A percentile compares a stretch with the other conserved stretches of the same genome.
phyloP scores from a whole-genome alignment of 2,329 filamentous ascomycete species.

The Chaetomium sp. region DNA sequence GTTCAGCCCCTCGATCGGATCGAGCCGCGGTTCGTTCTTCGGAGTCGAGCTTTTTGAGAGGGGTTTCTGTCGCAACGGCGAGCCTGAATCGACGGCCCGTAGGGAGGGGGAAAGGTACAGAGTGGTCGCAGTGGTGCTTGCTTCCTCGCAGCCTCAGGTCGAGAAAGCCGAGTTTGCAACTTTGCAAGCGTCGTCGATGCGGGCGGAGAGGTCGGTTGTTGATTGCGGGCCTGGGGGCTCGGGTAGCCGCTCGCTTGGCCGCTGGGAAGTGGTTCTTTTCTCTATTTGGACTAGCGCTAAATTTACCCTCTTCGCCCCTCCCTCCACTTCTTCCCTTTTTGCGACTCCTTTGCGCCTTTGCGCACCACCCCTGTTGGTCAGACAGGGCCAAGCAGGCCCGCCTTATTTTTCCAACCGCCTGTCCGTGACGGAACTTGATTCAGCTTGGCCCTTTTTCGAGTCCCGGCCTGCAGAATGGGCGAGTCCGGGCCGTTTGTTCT shows the following conservation, averaged over 20 bases:
- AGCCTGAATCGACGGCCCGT: too few species aligned
- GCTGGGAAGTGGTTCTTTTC: constrained; percentile 12
- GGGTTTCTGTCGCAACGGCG: too few species aligned
- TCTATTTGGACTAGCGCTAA: constrained; percentile 18
- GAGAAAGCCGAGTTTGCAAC: not conserved
- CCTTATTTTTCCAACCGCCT: too few species aligned
- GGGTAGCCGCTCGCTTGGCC: constrained; percentile 21
- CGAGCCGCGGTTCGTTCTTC: too few species aligned
- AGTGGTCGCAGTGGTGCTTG: too few species aligned
- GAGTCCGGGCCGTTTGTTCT: too few species aligned
- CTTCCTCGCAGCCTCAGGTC: not conserved
- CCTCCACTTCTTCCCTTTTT: not conserved
- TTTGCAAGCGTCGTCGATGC: constrained; percentile 9
- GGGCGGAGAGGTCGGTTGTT: constrained; percentile 13
- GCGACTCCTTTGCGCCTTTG: not conserved
- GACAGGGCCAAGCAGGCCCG: not conserved
- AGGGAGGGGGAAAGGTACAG: too few species aligned
- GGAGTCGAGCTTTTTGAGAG: too few species aligned
- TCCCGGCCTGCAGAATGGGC: too few species aligned
- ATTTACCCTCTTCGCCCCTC: constrained; percentile 6
- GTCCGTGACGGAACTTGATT: too few species aligned
- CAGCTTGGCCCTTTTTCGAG: too few species aligned
- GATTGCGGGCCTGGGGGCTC: constrained; percentile 19
- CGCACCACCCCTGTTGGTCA: constrained; percentile 2
- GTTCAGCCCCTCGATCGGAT: too few species aligned